Base-by-base conservation (phyloP, 441 rosid species). In the Codiaeum variegatum region DNA sequence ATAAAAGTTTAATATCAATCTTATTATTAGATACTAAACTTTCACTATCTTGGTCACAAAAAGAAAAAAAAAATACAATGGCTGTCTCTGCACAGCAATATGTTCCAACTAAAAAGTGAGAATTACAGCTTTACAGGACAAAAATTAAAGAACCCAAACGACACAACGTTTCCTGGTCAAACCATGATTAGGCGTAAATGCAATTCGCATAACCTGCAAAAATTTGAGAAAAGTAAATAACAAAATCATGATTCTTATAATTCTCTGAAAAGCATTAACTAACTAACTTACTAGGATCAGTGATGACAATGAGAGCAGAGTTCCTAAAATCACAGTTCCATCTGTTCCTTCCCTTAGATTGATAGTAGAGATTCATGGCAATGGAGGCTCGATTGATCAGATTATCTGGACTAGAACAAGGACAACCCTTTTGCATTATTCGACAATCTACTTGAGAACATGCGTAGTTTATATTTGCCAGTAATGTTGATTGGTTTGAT, bases 281-380 rank as follows among this genome's bases (percentile, higher is more conserved):
- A 19, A 51, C 19, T 8, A 11, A 54, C 85, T 80, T 78, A 90
- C 95, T 90, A 3, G 95, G 95, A 82, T 92, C 81, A 36, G 92
- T 88, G 34, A 78, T 46, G 81, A 84, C 88, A 54, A 86, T 60
- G 55, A 92, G 92, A 69, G 85, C 93, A 9, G 97, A 90, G 79
- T 75, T 74, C 60, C 76, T 85, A 78, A 91, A 91, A 63, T 91
- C 87, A 26, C 97, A 91, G 66, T 88, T 88, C 92, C 97, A 90
- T 9, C 21, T 74, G 79, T 90, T 87, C 74, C 88, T 82, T 66
- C 97, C 93, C 19, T 75, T 84, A 66, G 89, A 73, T 70, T 86
- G 89, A 83, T 90, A 90, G 75, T 91, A 91, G 66, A 91, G 87
- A 75, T 90, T 88, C 97, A 90, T 91, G 81, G 91, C 88, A 8